Base-by-base conservation (phyloP, 2,329 filamentous ascomycete species). In the Helminthosporium solani region DNA sequence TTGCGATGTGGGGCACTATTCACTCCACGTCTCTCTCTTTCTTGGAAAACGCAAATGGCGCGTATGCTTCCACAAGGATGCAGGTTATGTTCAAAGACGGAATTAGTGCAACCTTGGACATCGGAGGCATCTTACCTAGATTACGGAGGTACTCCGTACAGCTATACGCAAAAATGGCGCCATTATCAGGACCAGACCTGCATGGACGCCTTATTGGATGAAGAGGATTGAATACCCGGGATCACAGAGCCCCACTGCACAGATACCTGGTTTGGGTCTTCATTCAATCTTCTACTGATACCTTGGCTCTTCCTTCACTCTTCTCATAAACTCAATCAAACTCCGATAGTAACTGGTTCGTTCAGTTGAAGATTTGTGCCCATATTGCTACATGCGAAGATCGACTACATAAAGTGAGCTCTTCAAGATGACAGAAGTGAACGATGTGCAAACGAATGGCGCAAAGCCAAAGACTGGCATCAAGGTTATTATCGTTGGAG, bases 401-500 rank as follows among this genome's bases (percentile, higher is more conserved):
- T 60, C 36, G 41, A 59, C 54, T 37, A n/a, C n/a, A n/a, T n/a
- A 47, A 3, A 35, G 40, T 6, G 50, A 50, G 35, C 42, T 55
- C n/a, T 40, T 44, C n/a, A 58, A 48, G 2, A 66, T 67, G 63
- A 47, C 54, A 9, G 39, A 42, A 15, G 47, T 33, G 11, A 54
- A 49, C 36, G 46, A 44, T 34, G 34, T 41, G 7, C 19, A 42
- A 15, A 48, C 35, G 11, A 54, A 49, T 40, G 47, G 45, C 37
- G 34, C 43, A 15, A 60, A 55, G 42, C 55, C 60, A 35, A 48
- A 57, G 50, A 78, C 77, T 1, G 78, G 77, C 12, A 77, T 81
- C 57, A 78, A 77, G 42, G 76, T 81, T 2, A 70, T 81, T 23
- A 70, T 82, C 25, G 78, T 72, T 65, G 59, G 75, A 18, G 65